Evolutionary conservation across 352 stramenopile genomes (phyloP), one percentile per base, ranked within the genome.

Genomic region (Globisporangium iwayamae): DNA sequence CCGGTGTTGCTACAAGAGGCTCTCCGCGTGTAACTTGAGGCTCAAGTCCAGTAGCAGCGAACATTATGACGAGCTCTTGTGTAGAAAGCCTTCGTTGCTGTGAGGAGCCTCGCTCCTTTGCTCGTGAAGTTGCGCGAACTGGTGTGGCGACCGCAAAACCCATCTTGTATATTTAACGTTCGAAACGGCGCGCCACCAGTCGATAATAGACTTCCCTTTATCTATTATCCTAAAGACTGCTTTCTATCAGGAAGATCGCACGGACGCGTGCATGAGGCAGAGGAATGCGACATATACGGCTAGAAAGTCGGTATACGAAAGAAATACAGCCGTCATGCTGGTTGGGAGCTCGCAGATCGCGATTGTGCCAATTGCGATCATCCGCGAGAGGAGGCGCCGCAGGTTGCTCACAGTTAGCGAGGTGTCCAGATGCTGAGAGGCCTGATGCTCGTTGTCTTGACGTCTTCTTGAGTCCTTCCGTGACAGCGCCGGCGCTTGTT

Each of bases 271-370:
- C 20, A 68, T 48, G 8, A 53, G 62, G 28, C 75, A 55, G 4
- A 87, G 63, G 39, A 78, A 79, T 1, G 80, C 83, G 0, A 89
- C 75, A 54, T 79, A 88, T 62, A 68, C 79, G 0, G 80, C 72
- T 8, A 91, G 70, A 28, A 91, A 91, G 45, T 91, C 83, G 0
- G 80, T 91, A 50, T 90, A 91, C 2, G 66, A 79, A 3, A 90
- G 59, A 48, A 83, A 91, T 0, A 77, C 69, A 0, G 51, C 22
- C 3, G 74, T 76, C 2, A 74, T 72, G 0, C 60, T 58, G 14
- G 61, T 36, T 6, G 83, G 83, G 2, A 88, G 20, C 2, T 39
- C 6, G 1, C 20, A 46, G 5, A 81, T n/a, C 1, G 69, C 68
- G 1, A 90, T 56, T 7, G 63, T 71, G 10, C 67, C 56, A 6